Percentiles rank a stretch among this genome's conserved stretches.
These are phyloP conservation scores for Pleurotus sapidus DNA, from an alignment of 768 basidiomycete genomes.

Conservation along the genomic window DNA sequence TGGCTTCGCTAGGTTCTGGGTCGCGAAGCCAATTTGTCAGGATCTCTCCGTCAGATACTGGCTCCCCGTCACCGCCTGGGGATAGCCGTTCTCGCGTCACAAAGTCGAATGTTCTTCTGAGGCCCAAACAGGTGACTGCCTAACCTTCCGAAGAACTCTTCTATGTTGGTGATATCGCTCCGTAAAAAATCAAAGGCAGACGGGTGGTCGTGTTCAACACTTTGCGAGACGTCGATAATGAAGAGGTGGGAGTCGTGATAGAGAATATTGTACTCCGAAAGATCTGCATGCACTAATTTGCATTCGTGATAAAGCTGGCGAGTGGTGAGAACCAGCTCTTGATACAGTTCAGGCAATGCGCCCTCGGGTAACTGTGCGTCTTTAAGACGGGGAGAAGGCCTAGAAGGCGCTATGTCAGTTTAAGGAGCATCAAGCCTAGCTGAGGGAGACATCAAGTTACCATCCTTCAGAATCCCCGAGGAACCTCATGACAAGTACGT, in stretches of 20 bases:
- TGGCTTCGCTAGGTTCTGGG: constrained; percentile 9
- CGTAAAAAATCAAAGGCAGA: constrained; percentile 95
- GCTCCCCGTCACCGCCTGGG: constrained; percentile 14
- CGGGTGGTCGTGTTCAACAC: constrained; percentile 98
- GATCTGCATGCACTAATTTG: constrained; percentile 94
- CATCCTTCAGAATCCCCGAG: constrained; percentile 80
- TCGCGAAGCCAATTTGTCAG: constrained; percentile 51
- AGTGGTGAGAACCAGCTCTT: constrained; percentile 74
- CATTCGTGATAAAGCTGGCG: constrained; percentile 88
- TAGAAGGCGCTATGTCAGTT: constrained; percentile 23
- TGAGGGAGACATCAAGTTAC: constrained; percentile 39
- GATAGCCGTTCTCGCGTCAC: constrained; percentile 59
- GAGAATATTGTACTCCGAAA: constrained; percentile 97
- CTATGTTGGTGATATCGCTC: constrained; percentile 87
- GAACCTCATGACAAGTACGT: constrained; percentile 95
- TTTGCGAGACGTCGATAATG: constrained; percentile 98
- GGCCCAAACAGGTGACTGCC: constrained; percentile 76
- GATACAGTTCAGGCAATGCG: constrained; percentile 61
- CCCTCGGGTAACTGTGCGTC: constrained; percentile 63
- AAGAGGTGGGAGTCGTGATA: constrained; percentile 79
- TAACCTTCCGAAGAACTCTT: constrained; percentile 83
- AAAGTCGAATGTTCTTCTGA: constrained; percentile 86
- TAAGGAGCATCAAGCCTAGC: not conserved
- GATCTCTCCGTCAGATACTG: constrained; percentile 25
- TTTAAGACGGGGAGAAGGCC: constrained; percentile 92